Conservation (phyloP, 345 rosid genomes). For the Anastatica hierochuntica region DNA sequence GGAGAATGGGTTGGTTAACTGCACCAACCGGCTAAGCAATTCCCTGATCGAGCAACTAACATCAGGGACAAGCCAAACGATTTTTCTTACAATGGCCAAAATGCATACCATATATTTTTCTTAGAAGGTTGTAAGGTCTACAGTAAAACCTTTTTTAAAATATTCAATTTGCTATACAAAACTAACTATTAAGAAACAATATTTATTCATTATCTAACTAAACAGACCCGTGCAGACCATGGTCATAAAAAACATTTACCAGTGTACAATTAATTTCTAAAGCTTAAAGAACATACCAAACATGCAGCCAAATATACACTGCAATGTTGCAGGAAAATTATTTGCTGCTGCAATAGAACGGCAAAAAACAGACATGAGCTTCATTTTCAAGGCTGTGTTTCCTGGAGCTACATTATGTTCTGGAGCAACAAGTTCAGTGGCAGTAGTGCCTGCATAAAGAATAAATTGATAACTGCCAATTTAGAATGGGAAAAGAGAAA, state of each 20-base stretch:
- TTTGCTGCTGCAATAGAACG: slow-evolving; percentile 80
- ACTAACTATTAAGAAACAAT: background rate
- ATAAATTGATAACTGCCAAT: slow-evolving; percentile 8
- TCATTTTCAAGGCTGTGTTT: slow-evolving; percentile 54
- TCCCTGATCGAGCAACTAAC: background rate
- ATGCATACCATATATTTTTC: background rate
- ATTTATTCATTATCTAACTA: slow-evolving; percentile 1
- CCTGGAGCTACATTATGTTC: slow-evolving; percentile 68
- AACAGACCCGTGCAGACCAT: background rate
- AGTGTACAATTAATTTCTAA: background rate
- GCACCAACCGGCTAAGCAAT: background rate
- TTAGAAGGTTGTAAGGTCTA: background rate
- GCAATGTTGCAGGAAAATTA: slow-evolving; percentile 87
- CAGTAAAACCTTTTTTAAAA: background rate
- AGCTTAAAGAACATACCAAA: slow-evolving; percentile 41
- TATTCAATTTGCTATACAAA: background rate
- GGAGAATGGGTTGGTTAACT: background rate
- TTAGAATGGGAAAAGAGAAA: slow-evolving; percentile 4
- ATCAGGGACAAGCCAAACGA: background rate
- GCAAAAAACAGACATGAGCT: slow-evolving; percentile 68
- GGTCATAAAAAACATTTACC: background rate
- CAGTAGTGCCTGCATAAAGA: slow-evolving; percentile 48
- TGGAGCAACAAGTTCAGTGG: slow-evolving; percentile 45
- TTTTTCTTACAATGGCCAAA: slow-evolving; percentile 6
- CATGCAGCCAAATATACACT: slow-evolving; percentile 93